Conservation (phyloP, 2,329 filamentous ascomycete species). For the Penicillium corylophilum region DNA sequence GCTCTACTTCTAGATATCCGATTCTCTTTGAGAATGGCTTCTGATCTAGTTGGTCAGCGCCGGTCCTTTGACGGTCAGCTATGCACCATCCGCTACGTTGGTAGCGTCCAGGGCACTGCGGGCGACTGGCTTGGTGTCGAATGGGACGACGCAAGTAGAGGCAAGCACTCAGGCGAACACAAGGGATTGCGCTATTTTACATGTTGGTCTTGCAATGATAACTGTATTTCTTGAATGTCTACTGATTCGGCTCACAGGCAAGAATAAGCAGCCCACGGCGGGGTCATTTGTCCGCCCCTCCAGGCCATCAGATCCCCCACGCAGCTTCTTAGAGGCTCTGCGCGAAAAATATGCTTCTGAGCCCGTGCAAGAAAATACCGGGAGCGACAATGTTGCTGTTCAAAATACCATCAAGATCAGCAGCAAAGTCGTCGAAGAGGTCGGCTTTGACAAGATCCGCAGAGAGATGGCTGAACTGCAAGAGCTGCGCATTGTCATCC, state of each 20-base stretch:
- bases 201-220: slow-evolving; percentile 54
- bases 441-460: slow-evolving; percentile 92
- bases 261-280: slow-evolving; percentile 63
- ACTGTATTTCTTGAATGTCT: background rate
- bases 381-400: slow-evolving; percentile 1
- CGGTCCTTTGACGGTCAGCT: slow-evolving; percentile 73
- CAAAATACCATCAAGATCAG: slow-evolving; percentile 67
- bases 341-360: slow-evolving; percentile 79
- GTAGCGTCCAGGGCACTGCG: slow-evolving; percentile 70
- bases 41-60: slow-evolving; percentile 62
- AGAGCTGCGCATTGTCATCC: slow-evolving; percentile 75
- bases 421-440: slow-evolving; percentile 83
- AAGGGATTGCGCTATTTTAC: slow-evolving; percentile 77
- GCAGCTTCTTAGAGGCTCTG: slow-evolving; percentile 76
- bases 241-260: slow-evolving; percentile 48
- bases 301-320: slow-evolving; percentile 65
- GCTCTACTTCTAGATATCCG: background rate
- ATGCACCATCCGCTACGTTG: slow-evolving; percentile 84
- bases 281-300: slow-evolving; percentile 85
- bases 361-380: slow-evolving; percentile 34
- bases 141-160: slow-evolving; percentile 85
- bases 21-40: slow-evolving; percentile 5
- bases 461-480: slow-evolving; percentile 72
- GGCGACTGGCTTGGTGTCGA: slow-evolving; percentile 91
- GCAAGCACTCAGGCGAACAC: slow-evolving; percentile 87